phyloP scores from a whole-genome alignment of 805 yeast species.

The Millerago galiae region DNA sequence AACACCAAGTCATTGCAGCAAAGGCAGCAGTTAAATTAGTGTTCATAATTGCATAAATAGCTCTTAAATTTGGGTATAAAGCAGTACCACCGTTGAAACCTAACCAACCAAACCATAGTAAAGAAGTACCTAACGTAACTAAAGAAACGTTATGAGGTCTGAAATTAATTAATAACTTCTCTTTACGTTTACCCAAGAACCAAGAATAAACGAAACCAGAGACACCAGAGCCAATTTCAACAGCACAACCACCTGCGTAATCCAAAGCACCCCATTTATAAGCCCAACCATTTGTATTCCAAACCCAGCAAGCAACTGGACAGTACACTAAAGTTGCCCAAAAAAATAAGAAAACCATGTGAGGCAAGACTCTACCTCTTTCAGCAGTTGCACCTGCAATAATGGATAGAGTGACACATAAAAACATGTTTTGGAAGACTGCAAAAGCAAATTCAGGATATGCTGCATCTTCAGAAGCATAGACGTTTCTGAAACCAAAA shows the following conservation, averaged over 20 bases:
- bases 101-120: slow-evolving; percentile 94
- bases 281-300: slow-evolving; percentile 96
- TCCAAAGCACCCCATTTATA: slow-evolving; percentile 86
- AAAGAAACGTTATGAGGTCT: slow-evolving; percentile 93
- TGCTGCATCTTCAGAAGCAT: slow-evolving; percentile 37
- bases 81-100: slow-evolving; percentile 93
- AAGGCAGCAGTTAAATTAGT: slow-evolving; percentile 84
- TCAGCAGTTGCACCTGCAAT: slow-evolving; percentile 91
- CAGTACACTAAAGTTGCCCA: slow-evolving; percentile 93
- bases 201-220: slow-evolving; percentile 84
- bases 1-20: slow-evolving; percentile 89
- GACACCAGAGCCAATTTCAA: slow-evolving; percentile 86
- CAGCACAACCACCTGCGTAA: slow-evolving; percentile 98
- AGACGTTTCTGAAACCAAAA: slow-evolving; percentile 74
- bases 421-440: slow-evolving; percentile 83
- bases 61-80: slow-evolving; percentile 71
- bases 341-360: slow-evolving; percentile 70
- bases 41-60: slow-evolving; percentile 87
- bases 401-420: slow-evolving; percentile 88
- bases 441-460: slow-evolving; percentile 87
- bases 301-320: slow-evolving; percentile 93
- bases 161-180: slow-evolving; percentile 68
- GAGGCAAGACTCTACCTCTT: slow-evolving; percentile 84
- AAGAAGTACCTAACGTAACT: slow-evolving; percentile 79
- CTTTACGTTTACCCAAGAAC: slow-evolving; percentile 76